Percentiles rank a stretch among this genome's conserved stretches.
These are phyloP conservation scores for Periconia macrospinosa DNA, from an alignment of 2,329 filamentous ascomycete genomes.

Conservation along the genomic window DNA sequence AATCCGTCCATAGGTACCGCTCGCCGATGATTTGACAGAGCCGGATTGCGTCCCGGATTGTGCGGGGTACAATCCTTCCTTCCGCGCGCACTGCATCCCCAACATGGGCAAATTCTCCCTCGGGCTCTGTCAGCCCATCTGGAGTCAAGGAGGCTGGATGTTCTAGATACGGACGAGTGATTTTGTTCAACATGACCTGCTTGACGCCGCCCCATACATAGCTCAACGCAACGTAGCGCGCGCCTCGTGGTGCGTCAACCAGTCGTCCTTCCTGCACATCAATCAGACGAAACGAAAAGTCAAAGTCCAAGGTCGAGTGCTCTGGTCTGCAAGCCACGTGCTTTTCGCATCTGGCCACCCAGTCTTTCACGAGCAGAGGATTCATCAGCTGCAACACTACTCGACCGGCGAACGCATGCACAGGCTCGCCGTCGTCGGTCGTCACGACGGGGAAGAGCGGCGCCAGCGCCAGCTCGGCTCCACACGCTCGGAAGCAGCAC, in stretches of 20 bases:
- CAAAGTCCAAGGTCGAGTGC: slow-evolving; percentile 1
- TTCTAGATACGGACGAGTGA: background rate
- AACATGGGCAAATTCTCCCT: background rate
- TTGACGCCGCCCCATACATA: slow-evolving; percentile 13
- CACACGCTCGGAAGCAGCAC: slow-evolving; percentile 3
- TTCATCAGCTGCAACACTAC: slow-evolving; percentile 2
- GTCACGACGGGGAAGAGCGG: slow-evolving; percentile 1
- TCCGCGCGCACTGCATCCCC: background rate
- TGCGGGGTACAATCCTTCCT: slow-evolving; percentile 8
- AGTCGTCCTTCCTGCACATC: slow-evolving; percentile 6
- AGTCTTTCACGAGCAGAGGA: slow-evolving; percentile 3
- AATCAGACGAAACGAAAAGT: slow-evolving; percentile 5
- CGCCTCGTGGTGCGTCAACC: slow-evolving; percentile 3
- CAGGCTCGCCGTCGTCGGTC: background rate
- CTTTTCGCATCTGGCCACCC: slow-evolving; percentile 3
- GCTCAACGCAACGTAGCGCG: slow-evolving; percentile 11
- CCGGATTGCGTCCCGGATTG: slow-evolving; percentile 12
- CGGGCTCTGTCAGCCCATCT: background rate
- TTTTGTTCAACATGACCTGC: slow-evolving; percentile 7
- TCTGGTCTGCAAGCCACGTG: slow-evolving; percentile 3
- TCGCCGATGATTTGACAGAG: slow-evolving; percentile 5
- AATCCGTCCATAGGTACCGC: slow-evolving; percentile 6
- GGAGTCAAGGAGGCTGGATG: slow-evolving; percentile 2
- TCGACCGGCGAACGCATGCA: slow-evolving; percentile 2
- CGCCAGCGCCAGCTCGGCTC: background rate